Conservation (phyloP, 768 basidiomycete genomes). For the Daedaleopsis sinensis region DNA sequence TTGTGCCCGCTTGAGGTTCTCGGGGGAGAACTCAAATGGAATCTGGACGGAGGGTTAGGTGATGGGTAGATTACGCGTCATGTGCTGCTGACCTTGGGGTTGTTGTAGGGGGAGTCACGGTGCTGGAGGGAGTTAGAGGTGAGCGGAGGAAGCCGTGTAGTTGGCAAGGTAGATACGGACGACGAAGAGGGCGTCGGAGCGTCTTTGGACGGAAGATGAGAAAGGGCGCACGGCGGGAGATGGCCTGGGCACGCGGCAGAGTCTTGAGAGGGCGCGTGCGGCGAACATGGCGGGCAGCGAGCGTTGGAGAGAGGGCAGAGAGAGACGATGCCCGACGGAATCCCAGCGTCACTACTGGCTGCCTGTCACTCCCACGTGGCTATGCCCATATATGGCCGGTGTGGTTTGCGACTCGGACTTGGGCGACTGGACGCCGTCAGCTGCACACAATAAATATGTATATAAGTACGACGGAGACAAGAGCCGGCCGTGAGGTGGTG, state of each 20-base stretch:
- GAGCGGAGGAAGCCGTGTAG: conserved; percentile 7
- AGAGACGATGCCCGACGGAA: conserved; percentile 2
- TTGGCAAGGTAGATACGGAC: conserved; percentile 63
- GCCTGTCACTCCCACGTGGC: conserved; percentile 4
- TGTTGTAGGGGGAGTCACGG: conserved; percentile 93
- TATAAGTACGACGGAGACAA: no score
- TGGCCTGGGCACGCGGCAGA: conserved; percentile 13
- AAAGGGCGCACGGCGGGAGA: conserved; percentile 27
- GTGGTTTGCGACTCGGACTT: no score
- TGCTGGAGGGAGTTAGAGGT: conserved; percentile 55
- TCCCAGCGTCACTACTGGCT: conserved; percentile 15
- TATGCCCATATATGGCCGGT: neutral
- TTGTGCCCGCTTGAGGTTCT: conserved; percentile 83
- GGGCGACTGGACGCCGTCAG: no score
- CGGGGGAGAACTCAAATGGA: conserved; percentile 81
- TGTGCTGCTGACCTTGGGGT: conserved; percentile 67
- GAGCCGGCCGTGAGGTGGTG: neutral
- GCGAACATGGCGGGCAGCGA: conserved; percentile 27
- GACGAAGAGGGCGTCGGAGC: conserved; percentile 86
- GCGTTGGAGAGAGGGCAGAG: neutral
- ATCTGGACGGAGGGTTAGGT: conserved; percentile 53
- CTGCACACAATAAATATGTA: no score
- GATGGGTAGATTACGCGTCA: neutral
- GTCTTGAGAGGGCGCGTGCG: conserved; percentile 24
- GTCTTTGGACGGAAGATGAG: conserved; percentile 45